Conservation (phyloP, 331 rosid genomes). For the Ulmus americana region DNA sequence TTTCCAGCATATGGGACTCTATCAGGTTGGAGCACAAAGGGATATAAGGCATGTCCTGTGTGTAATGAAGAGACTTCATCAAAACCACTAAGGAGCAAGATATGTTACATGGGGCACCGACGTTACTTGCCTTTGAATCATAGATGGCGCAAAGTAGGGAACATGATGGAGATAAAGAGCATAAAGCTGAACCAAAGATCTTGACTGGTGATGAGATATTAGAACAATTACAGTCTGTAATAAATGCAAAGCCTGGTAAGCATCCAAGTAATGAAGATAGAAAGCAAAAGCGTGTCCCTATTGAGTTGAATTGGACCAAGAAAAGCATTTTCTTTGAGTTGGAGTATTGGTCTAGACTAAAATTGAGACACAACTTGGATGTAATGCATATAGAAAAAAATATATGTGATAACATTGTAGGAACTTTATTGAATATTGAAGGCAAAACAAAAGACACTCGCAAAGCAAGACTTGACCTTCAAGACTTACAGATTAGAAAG, state of each 20-base stretch:
- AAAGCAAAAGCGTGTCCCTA: not conserved
- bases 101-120: no score
- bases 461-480: not conserved
- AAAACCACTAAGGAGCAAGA: no score
- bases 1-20: no score
- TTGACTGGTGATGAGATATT: not conserved
- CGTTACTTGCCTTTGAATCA: no score
- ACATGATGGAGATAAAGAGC: not conserved
- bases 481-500: not conserved
- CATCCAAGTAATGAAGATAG: not conserved
- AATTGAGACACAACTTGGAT: not conserved
- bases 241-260: not conserved
- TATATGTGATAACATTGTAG: conserved; percentile 1
- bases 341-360: not conserved
- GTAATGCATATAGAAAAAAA: conserved; percentile 14
- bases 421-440: not conserved
- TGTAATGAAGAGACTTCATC: no score
- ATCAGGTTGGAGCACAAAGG: no score
- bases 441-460: conserved; percentile 5
- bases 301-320: not conserved
- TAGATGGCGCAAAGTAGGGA: not conserved
- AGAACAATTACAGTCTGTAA: not conserved
- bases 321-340: conserved; percentile 4
- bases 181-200: no score
- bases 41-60: no score